Base-by-base conservation (phyloP, 257 asterid species). In the Leptodermis oblonga region DNA sequence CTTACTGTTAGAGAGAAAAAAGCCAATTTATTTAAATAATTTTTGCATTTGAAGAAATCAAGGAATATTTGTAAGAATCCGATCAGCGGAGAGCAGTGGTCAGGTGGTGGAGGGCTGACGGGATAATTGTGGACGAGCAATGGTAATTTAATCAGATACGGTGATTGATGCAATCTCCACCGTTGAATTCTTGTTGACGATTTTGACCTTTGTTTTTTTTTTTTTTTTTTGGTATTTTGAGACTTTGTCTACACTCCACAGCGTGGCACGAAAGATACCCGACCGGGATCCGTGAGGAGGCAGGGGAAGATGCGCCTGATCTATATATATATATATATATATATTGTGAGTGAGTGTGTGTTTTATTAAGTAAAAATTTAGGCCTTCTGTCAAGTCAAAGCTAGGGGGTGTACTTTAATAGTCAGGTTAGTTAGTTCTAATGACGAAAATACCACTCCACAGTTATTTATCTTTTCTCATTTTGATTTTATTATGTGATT, bases 241-340 rank as follows among this genome's bases (percentile, higher is more conserved):
- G 48, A 55, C 12, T 51, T 5, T 51, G 51, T n/a, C 12, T 72
- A 53, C 76, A n/a, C n/a, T n/a, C 18, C 9, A 49, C 55, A 55
- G 60, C 72, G 72, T 42, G 72, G 72, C 67, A 31, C 4, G 59
- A 62, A 75, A 69, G 79, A 62, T 75, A 63, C 75, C 79, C 71
- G 74, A 69, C 74, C 74, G 69, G 36, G 67, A 69, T 74, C 79
- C 70, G 67, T 68, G 71, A 74, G 65, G 26, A 2, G 28, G 69
- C 48, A 73, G 74, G 25, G 49, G 23, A 20, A 30, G 67, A 56
- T 58, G 55, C 36, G 25, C n/a, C 61, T 25, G 31, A 53, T 20
- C 58, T 51, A 9, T 1, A 51, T 51, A 9, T 25, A 20, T 51
- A 18, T 20, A 51, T 51, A 0, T 18, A 1, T n/a, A 26, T 48